Base-by-base conservation (phyloP, 1,284 basidiomycete species). In the Meripilus lineatus region DNA sequence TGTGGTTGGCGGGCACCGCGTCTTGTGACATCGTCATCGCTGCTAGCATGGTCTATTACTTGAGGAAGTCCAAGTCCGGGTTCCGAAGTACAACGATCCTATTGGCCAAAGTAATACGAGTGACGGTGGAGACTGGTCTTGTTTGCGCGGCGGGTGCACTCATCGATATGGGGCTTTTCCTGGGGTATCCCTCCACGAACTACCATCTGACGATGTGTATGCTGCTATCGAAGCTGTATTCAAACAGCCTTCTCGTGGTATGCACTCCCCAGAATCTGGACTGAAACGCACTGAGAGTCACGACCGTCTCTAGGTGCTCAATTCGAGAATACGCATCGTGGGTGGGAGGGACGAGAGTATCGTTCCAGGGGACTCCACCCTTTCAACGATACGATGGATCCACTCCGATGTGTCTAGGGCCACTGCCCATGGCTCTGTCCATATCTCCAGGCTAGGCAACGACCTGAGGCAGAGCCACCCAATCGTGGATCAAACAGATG, bases 221-320 rank as follows among this genome's bases (percentile, higher is more conserved):
- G 14, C 50, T 58, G 3, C 53, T 64, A n/a, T 55, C 59, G 22
- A 66, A 66, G 49, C 49, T 66, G 14, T 66, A 66, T 45, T 54
- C 58, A 13, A 66, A 68, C 48, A 63, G 58, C 40, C 50, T 67
- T 3, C 42, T 68, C 7, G 58, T 53, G 38, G 59, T 55, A 36
- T 5, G 49, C 40, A 5, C 3, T 17, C 25, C n/a, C 21, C 28
- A 77, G 8, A 30, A 30, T 30, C 28, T 10, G 28, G 8, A 10
- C n/a, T 30, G 38, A 8, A 30, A 10, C 28, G 28, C n/a, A 30
- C n/a, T 30, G n/a, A 30, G 28, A 30, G 8, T n/a, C n/a, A n/a
- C n/a, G n/a, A n/a, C n/a, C n/a, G 8, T 30, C n/a, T n/a, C n/a
- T 30, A 30, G 28, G 28, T 30, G 10, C n/a, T 30, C 10, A 30